Evolutionary conservation across 371 early-diverging fungal genomes (phyloP).

Genomic region (Basidiobolus meristosporus): DNA sequence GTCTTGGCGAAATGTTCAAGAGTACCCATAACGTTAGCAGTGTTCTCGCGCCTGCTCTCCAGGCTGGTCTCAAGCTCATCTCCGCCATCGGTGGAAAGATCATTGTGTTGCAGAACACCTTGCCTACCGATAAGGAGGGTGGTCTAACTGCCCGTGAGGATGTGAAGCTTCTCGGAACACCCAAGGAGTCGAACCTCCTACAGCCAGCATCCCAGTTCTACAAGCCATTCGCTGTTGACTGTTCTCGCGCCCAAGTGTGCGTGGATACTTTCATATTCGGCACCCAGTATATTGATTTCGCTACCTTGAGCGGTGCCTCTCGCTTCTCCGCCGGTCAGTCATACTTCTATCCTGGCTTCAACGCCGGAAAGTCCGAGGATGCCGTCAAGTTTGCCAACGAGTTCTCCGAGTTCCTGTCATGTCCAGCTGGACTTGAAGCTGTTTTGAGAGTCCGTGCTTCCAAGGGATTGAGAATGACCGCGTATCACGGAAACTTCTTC

Average conservation of each 20-base stretch:
- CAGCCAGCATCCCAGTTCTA: conserved; percentile 77
- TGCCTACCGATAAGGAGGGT: conserved; percentile 71
- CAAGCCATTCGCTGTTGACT: conserved; percentile 83
- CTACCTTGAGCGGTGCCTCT: conserved; percentile 69
- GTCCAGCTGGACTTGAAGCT: conserved; percentile 84
- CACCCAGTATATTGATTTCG: conserved; percentile 79
- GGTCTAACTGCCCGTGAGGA: conserved; percentile 71
- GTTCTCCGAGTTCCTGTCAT: conserved; percentile 60
- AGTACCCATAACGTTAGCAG: conserved; percentile 49
- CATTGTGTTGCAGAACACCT: conserved; percentile 53
- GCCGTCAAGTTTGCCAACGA: conserved; percentile 78
- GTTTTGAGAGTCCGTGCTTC: conserved; percentile 90
- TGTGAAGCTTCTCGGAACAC: conserved; percentile 64
- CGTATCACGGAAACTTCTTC: conserved; percentile 94
- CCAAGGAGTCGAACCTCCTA: conserved; percentile 65
- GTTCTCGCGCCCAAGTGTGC: conserved; percentile 78
- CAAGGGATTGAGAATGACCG: conserved; percentile 57
- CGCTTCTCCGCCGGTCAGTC: conserved; percentile 90
- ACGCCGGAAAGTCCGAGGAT: conserved; percentile 70
- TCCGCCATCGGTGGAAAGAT: conserved; percentile 81
- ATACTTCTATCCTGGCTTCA: conserved; percentile 90
- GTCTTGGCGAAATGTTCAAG: conserved; percentile 69
- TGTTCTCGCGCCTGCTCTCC: conserved; percentile 71
- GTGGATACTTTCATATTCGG: conserved; percentile 90
- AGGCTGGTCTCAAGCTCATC: conserved; percentile 68